Evolutionary conservation across 495 filamentous ascomycete genomes (phyloP).

Genomic region (Penicillium longicatenatum): DNA sequence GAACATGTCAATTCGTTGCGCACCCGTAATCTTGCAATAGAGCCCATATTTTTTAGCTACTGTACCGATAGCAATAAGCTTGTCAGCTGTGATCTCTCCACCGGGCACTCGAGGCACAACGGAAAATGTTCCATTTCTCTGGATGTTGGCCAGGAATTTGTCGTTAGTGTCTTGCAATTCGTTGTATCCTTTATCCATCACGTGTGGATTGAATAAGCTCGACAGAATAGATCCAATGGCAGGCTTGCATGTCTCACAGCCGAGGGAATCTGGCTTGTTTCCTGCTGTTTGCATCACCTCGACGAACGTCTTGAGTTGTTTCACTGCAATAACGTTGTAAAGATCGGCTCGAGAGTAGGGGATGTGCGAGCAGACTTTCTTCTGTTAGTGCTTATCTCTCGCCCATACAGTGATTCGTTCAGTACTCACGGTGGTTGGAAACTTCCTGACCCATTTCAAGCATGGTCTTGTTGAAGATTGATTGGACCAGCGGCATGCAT

Average conservation of each 20-base stretch:
- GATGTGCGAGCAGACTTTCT: constrained; percentile 78
- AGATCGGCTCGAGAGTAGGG: constrained; percentile 84
- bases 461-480: constrained; percentile 94
- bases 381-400: background rate
- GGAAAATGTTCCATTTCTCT: constrained; percentile 90
- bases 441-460: constrained; percentile 87
- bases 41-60: constrained; percentile 88
- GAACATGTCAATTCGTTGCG: constrained; percentile 95
- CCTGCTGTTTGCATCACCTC: constrained; percentile 86
- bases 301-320: constrained; percentile 70
- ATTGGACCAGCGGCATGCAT: constrained; percentile 89
- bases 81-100: constrained; percentile 91
- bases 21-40: constrained; percentile 95
- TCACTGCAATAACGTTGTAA: constrained; percentile 87
- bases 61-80: constrained; percentile 82
- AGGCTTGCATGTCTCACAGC: constrained; percentile 93
- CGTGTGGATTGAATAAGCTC: constrained; percentile 80
- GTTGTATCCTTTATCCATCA: constrained; percentile 74
- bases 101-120: constrained; percentile 85
- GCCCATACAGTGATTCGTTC: background rate
- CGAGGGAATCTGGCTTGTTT: constrained; percentile 70
- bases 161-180: constrained; percentile 96
- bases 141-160: constrained; percentile 89
- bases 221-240: constrained; percentile 83
- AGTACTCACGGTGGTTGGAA: constrained; percentile 67